Base-by-base conservation (phyloP, 192 early-diverging fungal species). In the Blastocladiella britannica region DNA sequence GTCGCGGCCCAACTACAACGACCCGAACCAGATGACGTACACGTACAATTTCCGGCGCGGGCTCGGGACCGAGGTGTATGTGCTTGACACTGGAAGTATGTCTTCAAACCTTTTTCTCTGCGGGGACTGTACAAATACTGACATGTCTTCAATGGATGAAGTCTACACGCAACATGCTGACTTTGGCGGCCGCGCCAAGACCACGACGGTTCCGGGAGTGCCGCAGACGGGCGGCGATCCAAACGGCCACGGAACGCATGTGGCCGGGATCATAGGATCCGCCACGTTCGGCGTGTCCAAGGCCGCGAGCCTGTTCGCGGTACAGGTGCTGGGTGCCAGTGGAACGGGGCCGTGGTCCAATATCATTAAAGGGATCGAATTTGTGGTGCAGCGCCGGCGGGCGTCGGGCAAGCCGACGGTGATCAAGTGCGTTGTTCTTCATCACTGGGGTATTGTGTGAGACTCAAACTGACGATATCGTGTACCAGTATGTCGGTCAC, bases 251-350 rank as follows among this genome's bases (percentile, higher is more conserved):
- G 72, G 75, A 52, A 77, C 75, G 1, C 72, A 74, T 28, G 70
- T 74, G 5, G 58, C 75, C 28, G 75, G 70, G 0, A 73, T 63
- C 37, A 74, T 80, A 37, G 75, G 63, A 25, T 69, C 63, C 20
- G 64, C 58, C 24, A 72, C 59, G 12, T 82, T 72, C 61, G 83
- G 83, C 55, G 79, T 85, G 26, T 82, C 83, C 51, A 85, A 81
- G 59, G 64, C 67, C 30, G 83, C 67, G 12, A 69, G 51, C 12
- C 27, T 85, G 27, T 64, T 76, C 28, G 69, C 65, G 31, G 73
- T 85, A 29, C 77, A 83, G 60, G 78, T 82, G 22, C 62, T 85
- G 31, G 69, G 71, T 61, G 67, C 60, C 25, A 0, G 53, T 26
- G 82, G 82, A 28, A 58, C 59, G 23, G 82, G 81, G 23, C 47